These are phyloP conservation scores for Drosera capensis DNA, from an alignment of 148 eudicot genomes.

Conservation along the genomic window DNA sequence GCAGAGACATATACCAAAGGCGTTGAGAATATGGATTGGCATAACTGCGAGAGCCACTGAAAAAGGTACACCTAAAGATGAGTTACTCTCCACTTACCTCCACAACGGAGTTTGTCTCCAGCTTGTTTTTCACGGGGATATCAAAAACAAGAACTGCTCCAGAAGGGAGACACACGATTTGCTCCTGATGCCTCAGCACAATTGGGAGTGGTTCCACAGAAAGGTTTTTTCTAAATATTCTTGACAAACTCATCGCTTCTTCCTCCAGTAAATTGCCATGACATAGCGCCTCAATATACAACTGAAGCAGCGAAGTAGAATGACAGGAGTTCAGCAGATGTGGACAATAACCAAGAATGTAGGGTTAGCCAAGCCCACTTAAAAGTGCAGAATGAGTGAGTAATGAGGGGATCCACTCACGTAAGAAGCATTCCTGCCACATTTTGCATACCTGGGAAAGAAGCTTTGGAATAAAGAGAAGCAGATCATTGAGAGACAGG, in stretches of 20 bases:
- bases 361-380: no score
- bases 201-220: constrained; percentile 51
- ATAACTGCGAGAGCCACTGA: no score
- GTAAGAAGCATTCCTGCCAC: no score
- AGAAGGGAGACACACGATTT: constrained; percentile 49
- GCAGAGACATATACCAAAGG: no score
- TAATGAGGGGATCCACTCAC: no score
- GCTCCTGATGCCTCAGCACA: constrained; percentile 68
- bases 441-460: constrained; percentile 55
- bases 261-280: constrained; percentile 92
- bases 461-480: constrained; percentile 58
- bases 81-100: constrained; percentile 59
- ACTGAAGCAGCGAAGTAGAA: no score
- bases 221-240: constrained; percentile 45
- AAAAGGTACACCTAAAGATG: no score
- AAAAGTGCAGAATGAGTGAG: no score
- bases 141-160: constrained; percentile 70
- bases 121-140: constrained; percentile 63
- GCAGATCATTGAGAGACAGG: constrained; percentile 55
- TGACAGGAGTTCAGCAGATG: no score
- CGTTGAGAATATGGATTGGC: no score
- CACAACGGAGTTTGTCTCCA: constrained; percentile 78
- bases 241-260: constrained; percentile 48
- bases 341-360: no score
- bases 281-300: constrained; percentile 89